A percentile compares a stretch with the other conserved stretches of the same genome.
Evolutionary conservation across 768 basidiomycete species (phyloP).

Genomic region (Tricholoma saponaceum): DNA sequence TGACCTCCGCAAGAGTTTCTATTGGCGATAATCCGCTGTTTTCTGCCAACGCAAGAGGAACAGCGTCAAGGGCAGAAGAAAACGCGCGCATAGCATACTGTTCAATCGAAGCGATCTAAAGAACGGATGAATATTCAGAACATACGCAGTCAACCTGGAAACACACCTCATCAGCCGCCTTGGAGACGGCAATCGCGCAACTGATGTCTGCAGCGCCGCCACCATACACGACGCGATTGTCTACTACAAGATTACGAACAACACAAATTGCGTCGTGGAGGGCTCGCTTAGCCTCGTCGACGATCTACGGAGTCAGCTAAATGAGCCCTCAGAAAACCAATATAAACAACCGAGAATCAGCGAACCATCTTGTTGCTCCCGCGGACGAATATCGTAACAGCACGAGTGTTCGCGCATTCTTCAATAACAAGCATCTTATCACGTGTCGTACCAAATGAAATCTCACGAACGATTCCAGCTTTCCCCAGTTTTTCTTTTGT

Average conservation of each 20-base stretch:
- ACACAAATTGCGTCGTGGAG: constrained; percentile 97
- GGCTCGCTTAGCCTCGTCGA: constrained; percentile 97
- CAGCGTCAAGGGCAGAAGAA: constrained; percentile 88
- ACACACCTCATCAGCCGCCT: constrained; percentile 88
- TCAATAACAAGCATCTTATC: constrained; percentile 99
- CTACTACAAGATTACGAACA: constrained; percentile 91
- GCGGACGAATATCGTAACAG: constrained; percentile 95
- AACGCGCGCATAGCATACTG: constrained; percentile 99
- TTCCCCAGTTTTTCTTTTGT: constrained; percentile 86
- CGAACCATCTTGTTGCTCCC: constrained; percentile 98
- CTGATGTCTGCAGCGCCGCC: constrained; percentile 98
- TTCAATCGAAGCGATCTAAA: constrained; percentile 90
- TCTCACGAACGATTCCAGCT: constrained; percentile 90
- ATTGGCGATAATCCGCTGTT: constrained; percentile 97
- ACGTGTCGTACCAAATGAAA: constrained; percentile 95
- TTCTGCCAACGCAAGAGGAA: constrained; percentile 95
- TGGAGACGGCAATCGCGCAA: constrained; percentile 87
- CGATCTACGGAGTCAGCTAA: constrained; percentile 57
- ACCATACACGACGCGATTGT: constrained; percentile 97
- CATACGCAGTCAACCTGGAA: constrained; percentile 1
- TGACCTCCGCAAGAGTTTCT: constrained; percentile 93
- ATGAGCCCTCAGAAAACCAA: background rate
- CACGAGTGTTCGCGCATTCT: constrained; percentile 94
- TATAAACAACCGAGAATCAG: background rate
- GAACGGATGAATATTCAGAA: background rate